Conservation (phyloP, 192 early-diverging fungal genomes). For the Backusella tuberculispora region DNA sequence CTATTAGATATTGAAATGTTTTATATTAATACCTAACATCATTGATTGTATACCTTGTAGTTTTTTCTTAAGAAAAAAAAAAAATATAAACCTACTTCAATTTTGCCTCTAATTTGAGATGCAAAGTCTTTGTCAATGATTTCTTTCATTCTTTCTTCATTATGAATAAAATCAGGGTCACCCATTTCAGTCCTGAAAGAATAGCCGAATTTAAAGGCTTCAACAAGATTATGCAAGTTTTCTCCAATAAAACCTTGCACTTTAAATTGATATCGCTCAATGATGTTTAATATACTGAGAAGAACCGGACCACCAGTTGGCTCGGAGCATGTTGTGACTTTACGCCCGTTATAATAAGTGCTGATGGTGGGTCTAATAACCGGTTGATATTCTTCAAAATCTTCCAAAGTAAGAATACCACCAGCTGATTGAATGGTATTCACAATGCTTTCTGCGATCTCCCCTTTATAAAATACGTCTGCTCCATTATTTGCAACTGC, state of each 20-base stretch:
- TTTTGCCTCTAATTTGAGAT: conserved; percentile 62
- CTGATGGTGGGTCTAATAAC: conserved; percentile 62
- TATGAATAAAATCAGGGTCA: conserved; percentile 76
- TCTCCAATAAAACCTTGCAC: conserved; percentile 60
- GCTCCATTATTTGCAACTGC: conserved; percentile 66
- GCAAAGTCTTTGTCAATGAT: conserved; percentile 78
- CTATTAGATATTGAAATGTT: background rate
- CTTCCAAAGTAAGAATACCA: conserved; percentile 78
- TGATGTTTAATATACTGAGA: conserved; percentile 81
- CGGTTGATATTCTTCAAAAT: conserved; percentile 71
- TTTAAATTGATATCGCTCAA: conserved; percentile 81
- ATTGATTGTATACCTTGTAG: background rate
- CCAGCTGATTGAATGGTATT: conserved; percentile 62
- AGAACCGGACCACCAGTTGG: conserved; percentile 81
- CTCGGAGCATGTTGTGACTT: conserved; percentile 68
- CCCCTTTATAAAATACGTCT: conserved; percentile 56
- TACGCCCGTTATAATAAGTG: conserved; percentile 80
- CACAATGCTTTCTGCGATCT: conserved; percentile 71
- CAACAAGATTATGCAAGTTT: conserved; percentile 82
- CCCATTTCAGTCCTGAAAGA: conserved; percentile 82
- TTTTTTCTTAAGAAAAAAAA: background rate
- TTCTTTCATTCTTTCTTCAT: conserved; percentile 58
- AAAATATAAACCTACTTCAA: conserved; percentile 59
- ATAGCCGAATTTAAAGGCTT: conserved; percentile 87
- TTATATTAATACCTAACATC: background rate